Percentiles rank a stretch among this genome's conserved stretches.
Conservation (phyloP, 1,284 basidiomycete genomes). For the Apiotrichum montevideense region DNA sequence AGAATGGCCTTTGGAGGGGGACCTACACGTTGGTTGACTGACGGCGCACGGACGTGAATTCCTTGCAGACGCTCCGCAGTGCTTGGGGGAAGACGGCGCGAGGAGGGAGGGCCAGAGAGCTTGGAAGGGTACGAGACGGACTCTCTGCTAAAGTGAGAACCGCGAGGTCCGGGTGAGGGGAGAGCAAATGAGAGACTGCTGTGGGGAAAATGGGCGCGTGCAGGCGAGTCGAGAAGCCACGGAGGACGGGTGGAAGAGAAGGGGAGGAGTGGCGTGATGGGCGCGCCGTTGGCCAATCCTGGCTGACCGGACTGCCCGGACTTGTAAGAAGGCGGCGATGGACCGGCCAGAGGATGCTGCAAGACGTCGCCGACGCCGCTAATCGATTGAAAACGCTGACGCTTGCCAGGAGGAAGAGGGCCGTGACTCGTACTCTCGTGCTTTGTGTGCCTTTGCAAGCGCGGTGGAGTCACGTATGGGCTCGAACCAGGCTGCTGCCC, state of each 20-base stretch:
- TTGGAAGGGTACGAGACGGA: neutral
- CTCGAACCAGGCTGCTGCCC: neutral
- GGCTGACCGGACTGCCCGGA: neutral
- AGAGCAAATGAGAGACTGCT: slow-evolving; percentile 11
- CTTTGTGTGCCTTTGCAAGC: slow-evolving; percentile 1
- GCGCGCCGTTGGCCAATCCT: neutral
- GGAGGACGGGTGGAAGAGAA: slow-evolving; percentile 1
- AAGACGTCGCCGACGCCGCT: neutral
- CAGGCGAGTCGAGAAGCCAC: slow-evolving; percentile 12
- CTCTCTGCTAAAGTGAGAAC: neutral
- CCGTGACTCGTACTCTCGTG: neutral
- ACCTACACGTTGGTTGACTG: slow-evolving; percentile 14
- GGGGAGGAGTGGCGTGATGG: neutral
- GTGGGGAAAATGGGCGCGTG: slow-evolving; percentile 15
- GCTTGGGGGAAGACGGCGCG: neutral
- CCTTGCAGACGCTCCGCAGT: neutral
- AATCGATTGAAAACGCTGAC: slow-evolving; percentile 1
- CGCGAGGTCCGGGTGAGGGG: slow-evolving; percentile 1
- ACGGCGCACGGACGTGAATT: neutral
- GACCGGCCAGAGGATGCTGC: slow-evolving; percentile 1
- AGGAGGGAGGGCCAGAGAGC: neutral
- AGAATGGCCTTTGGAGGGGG: slow-evolving; percentile 38
- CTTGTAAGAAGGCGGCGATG: neutral
- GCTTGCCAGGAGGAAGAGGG: slow-evolving; percentile 1
- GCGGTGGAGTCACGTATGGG: neutral